phyloP scores from a whole-genome alignment of 805 yeast genomes.

The Maudiozyma saulgeensis region DNA sequence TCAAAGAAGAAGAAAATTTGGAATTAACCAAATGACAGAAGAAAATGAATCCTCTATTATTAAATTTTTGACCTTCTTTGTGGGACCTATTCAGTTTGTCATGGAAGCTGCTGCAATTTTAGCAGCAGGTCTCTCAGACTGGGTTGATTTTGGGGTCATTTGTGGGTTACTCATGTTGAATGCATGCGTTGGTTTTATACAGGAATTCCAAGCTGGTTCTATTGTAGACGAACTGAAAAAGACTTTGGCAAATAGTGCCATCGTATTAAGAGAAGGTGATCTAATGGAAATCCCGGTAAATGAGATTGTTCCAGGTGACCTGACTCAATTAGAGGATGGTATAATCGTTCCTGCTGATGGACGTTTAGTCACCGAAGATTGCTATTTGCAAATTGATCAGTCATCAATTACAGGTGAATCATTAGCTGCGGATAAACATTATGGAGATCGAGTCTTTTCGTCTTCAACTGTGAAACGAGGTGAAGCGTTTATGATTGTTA shows the following conservation, averaged over 20 bases:
- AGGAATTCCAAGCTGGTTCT: slow-evolving; percentile 96
- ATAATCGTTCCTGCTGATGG: slow-evolving; percentile 89
- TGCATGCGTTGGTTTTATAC: slow-evolving; percentile 92
- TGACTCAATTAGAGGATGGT: slow-evolving; percentile 87
- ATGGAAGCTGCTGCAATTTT: slow-evolving; percentile 94
- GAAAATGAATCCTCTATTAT: slow-evolving; percentile 70
- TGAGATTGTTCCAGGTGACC: slow-evolving; percentile 93
- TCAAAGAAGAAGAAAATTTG: slow-evolving; percentile 82
- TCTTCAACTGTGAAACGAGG: slow-evolving; percentile 94
- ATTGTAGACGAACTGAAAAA: slow-evolving; percentile 94
- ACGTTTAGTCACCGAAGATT: slow-evolving; percentile 74
- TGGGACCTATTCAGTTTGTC: slow-evolving; percentile 94
- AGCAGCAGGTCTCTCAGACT: slow-evolving; percentile 94
- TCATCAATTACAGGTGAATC: slow-evolving; percentile 98
- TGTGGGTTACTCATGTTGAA: slow-evolving; percentile 77
- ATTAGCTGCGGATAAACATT: slow-evolving; percentile 83
- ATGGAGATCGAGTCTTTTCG: slow-evolving; percentile 80
- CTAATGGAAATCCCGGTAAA: slow-evolving; percentile 66
- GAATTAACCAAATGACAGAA: slow-evolving; percentile 85
- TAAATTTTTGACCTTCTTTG: slow-evolving; percentile 78
- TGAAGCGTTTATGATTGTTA: slow-evolving; percentile 87
- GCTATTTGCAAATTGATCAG: slow-evolving; percentile 86
- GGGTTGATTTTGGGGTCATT: slow-evolving; percentile 98
- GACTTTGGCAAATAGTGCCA: slow-evolving; percentile 84
- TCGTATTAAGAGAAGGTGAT: slow-evolving; percentile 74